Base-by-base conservation (phyloP, 2,329 filamentous ascomycete genomes). In the Arthrobotrys entomopaga region DNA sequence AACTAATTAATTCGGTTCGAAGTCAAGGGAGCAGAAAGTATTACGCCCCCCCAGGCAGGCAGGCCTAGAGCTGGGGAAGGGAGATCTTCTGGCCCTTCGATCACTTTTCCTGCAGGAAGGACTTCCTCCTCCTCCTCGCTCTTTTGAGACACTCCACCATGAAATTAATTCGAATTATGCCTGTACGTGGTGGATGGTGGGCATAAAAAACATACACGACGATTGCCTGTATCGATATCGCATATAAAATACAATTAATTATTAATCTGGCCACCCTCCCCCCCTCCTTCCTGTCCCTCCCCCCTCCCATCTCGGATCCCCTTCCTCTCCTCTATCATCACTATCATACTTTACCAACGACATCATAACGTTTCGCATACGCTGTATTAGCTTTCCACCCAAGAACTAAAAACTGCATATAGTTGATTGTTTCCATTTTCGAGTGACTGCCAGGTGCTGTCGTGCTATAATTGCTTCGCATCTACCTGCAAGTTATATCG, bases 241-340 rank as follows among this genome's bases (percentile, higher is more conserved):
- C 29, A 29, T n/a, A 52, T 49, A 34, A 34, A 13, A 50, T 20
- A 50, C 22, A 13, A 50, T 50, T 42, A n/a, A 22, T n/a, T 40
- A 16, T n/a, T 72, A 72, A 72, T 65, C 61, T 73, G 69, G 69
- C 69, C 69, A 73, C 69, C 69, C 65, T 65, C 61, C 48, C 67
- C 48, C 53, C 50, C 34, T 64, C 59, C 66, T 40, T 56, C 16
- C 1, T 13, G 8, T 6, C 43, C 42, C 54, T 46, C 60, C 29
- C 19, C 58, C 29, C 50, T 49, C 57, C 40, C 19, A 52, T 40
- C 50, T 34, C 4, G 26, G n/a, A n/a, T 34, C 29, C 29, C 10
- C 29, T 34, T 34, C 29, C 29, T 34, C 10, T 34, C 29, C 2
- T 7, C 29, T 34, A 34, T 34, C 29, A 34, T 10, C 6, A 34